Base-by-base conservation (phyloP, 2,329 filamentous ascomycete genomes). In the Blumeriella jaapii region DNA sequence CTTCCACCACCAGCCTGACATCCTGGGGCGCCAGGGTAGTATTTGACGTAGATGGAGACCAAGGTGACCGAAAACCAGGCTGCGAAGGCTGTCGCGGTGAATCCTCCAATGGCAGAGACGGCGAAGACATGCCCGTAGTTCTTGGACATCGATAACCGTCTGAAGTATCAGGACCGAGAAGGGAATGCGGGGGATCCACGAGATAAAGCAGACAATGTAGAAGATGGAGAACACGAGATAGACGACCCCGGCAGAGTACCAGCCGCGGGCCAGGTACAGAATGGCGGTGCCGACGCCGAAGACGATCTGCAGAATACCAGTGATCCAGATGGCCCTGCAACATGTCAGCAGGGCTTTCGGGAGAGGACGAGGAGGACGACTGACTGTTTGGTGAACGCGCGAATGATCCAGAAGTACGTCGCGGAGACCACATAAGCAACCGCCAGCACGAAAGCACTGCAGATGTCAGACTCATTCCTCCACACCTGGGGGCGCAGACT, bases 101-200 rank as follows among this genome's bases (percentile, higher is more conserved):
- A 54, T 0, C 87, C 87, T 10, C 87, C 87, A 11, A 94, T 58
- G n/a, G 86, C 65, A 42, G 82, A 91, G 29, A 93, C 82, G 1
- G 87, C 56, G 54, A 89, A 94, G 39, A 93, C 82, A 53, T 95
- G 85, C 1, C 87, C 86, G 49, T 81, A 82, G 17, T 68, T 73
- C 53, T 85, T 86, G 25, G 85, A 95, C 79, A 48, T 94, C 82
- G 50, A 94, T 85, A 14, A 78, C 70, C 0, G 83, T 89, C 59
- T 81, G 78, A 31, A 95, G 70, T 84, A 95, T 93, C 41, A 95
- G 64, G 0, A 84, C 83, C 6, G 81, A 86, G 59, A 94, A 95
- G 0, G 86, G 89, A 40, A 96, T 95, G 33, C 87, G 72, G 12
- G 74, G 78, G 36, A 89, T 89, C 87, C 89, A 96, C 31, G 74